Percentiles rank a stretch among this genome's conserved stretches.
Evolutionary conservation across 805 yeast species (phyloP).

Genomic region (Kodamaea lidongshanica): DNA sequence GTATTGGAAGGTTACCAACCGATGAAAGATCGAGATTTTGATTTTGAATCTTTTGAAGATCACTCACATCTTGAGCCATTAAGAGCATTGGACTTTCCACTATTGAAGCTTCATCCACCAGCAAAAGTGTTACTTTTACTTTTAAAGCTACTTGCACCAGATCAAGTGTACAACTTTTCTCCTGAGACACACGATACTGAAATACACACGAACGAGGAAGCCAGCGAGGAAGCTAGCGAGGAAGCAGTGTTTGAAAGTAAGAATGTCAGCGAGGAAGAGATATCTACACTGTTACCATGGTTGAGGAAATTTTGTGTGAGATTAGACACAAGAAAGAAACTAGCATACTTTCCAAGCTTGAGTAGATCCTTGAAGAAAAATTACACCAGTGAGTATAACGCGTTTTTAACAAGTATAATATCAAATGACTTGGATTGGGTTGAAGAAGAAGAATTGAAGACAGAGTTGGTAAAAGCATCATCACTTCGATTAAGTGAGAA

Average conservation of each 20-base stretch:
- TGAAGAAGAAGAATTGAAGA: constrained; percentile 24
- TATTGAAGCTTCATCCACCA: constrained; percentile 42
- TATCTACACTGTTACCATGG: constrained; percentile 40
- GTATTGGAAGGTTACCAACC: neutral
- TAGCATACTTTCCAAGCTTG: constrained; percentile 22
- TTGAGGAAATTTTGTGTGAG: constrained; percentile 29
- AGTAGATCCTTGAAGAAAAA: constrained; percentile 21
- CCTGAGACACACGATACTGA: too few species aligned
- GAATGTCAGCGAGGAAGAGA: constrained; percentile 19
- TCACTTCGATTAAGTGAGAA: constrained; percentile 67
- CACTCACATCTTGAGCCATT: constrained; percentile 29
- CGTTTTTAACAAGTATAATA: constrained; percentile 45
- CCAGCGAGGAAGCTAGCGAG: constrained; percentile 7
- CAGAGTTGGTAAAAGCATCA: constrained; percentile 45
- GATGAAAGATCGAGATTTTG: constrained; percentile 2
- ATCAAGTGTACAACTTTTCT: constrained; percentile 47
- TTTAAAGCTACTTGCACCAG: constrained; percentile 44
- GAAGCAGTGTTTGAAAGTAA: constrained; percentile 27
- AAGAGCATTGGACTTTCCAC: constrained; percentile 57
- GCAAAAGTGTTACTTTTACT: constrained; percentile 37
- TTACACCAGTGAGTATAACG: constrained; percentile 33
- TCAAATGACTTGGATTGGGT: constrained; percentile 48
- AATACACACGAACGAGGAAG: too few species aligned
- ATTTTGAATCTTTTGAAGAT: constrained; percentile 8
- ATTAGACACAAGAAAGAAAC: constrained; percentile 17